A percentile compares a stretch with the other conserved stretches of the same genome.
phyloP scores from a whole-genome alignment of 768 basidiomycete species.

The Kwoniella sp. region DNA sequence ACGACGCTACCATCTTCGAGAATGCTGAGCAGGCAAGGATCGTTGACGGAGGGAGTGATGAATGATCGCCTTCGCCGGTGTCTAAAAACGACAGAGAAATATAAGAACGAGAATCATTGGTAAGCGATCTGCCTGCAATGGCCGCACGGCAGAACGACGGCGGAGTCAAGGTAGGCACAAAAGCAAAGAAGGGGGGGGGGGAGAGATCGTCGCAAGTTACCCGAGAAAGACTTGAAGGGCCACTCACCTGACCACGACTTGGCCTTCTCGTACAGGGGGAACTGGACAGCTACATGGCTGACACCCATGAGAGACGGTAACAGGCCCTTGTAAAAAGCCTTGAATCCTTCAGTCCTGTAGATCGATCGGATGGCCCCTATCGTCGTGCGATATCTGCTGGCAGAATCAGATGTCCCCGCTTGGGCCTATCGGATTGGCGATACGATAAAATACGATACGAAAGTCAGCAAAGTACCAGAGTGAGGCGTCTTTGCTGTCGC shows the following conservation, averaged over 20 bases:
- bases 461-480: neutral
- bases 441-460: too few species aligned
- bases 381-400: constrained; percentile 82
- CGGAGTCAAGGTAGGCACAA: too few species aligned
- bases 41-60: constrained; percentile 61
- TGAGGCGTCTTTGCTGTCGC: neutral
- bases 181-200: too few species aligned
- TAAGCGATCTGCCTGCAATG: neutral
- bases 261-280: constrained; percentile 91
- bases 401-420: constrained; percentile 61
- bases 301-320: constrained; percentile 92
- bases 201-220: too few species aligned
- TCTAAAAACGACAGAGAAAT: too few species aligned
- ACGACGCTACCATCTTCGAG: constrained; percentile 93
- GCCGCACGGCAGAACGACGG: too few species aligned
- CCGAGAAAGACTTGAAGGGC: too few species aligned
- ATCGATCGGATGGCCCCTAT: constrained; percentile 86
- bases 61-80: constrained; percentile 52
- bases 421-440: constrained; percentile 71
- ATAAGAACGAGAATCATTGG: neutral
- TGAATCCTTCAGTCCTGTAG: constrained; percentile 80
- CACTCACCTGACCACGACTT: constrained; percentile 82
- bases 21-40: constrained; percentile 89
- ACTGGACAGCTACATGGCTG: constrained; percentile 92
- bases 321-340: constrained; percentile 92